Conservation (phyloP, 768 basidiomycete genomes). For the Auricularia sp. region DNA sequence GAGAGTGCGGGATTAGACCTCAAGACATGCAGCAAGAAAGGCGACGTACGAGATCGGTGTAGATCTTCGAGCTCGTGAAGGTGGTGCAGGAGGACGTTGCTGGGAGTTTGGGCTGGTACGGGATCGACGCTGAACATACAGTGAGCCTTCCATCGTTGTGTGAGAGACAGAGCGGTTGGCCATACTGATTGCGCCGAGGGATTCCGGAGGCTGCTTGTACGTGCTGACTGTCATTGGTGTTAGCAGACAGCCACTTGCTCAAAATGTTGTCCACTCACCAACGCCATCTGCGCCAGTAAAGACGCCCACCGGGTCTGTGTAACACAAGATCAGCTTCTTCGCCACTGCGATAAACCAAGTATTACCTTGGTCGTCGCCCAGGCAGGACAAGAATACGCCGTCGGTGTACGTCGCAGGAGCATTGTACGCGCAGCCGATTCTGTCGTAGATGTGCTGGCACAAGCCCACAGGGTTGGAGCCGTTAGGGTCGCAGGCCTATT, state of each 20-base stretch:
- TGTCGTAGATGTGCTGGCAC: not conserved
- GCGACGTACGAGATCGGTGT: slow-evolving; percentile 4
- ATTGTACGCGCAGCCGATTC: not conserved
- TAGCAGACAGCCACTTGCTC: not conserved
- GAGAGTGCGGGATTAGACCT: not conserved
- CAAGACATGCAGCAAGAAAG: not conserved
- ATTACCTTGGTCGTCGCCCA: slow-evolving; percentile 13
- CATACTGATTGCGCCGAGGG: slow-evolving; percentile 9
- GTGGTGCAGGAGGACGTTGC: slow-evolving; percentile 17
- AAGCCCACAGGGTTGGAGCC: not conserved
- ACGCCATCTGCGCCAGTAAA: not conserved
- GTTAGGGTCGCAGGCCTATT: not conserved
- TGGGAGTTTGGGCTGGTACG: slow-evolving; percentile 17
- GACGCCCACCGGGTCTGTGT: not conserved
- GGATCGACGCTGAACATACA: slow-evolving; percentile 9
- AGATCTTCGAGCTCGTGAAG: slow-evolving; percentile 13
- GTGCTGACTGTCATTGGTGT: not conserved
- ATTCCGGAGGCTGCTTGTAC: slow-evolving; percentile 14
- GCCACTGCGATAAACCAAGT: too few species aligned
- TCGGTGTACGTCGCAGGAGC: slow-evolving; percentile 3
- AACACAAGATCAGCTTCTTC: not conserved
- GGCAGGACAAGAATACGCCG: slow-evolving; percentile 12
- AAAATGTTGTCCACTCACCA: not conserved
- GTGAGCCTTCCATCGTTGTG: too few species aligned
- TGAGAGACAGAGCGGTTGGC: too few species aligned